Percentiles rank a stretch among this genome's conserved stretches.
These are phyloP conservation scores for Akanthomyces uredinophilus DNA, from an alignment of 2,329 filamentous ascomycete species.

Conservation along the genomic window DNA sequence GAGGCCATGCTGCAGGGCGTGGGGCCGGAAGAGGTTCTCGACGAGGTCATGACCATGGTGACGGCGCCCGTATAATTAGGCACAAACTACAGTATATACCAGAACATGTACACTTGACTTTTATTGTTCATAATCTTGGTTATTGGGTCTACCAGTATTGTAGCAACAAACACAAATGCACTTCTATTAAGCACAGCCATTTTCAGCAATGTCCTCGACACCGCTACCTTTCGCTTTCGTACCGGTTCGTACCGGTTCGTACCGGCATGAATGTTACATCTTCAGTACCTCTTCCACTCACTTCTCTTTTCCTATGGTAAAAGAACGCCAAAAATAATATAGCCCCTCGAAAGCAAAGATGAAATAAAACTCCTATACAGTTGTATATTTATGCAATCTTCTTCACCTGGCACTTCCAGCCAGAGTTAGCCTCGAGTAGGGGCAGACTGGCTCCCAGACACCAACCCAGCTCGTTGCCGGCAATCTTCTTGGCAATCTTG, in stretches of 20 bases:
- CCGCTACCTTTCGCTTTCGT: not conserved
- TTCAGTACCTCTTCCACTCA: not conserved
- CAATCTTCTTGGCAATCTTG: conserved; percentile 98
- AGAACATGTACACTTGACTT: not conserved
- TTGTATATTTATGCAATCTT: conserved; percentile 49
- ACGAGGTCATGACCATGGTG: conserved; percentile 57
- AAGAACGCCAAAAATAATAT: not conserved
- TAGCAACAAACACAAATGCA: conserved; percentile 3
- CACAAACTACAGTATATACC: not conserved
- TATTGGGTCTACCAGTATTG: conserved; percentile 8
- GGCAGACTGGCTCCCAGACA: conserved; percentile 93
- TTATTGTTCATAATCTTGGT: not conserved
- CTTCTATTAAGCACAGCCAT: not conserved
- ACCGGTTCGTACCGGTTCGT: conserved; percentile 5
- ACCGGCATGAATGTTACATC: not conserved
- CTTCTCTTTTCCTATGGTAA: not conserved
- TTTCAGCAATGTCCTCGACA: not conserved
- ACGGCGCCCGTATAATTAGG: conserved; percentile 42
- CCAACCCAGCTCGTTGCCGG: conserved; percentile 94
- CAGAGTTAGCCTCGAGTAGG: conserved; percentile 72
- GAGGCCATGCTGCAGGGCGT: conserved; percentile 58
- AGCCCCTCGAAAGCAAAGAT: not conserved
- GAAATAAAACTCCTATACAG: conserved; percentile 14
- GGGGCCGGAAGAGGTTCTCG: conserved; percentile 57
- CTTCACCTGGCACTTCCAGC: conserved; percentile 84